Percentiles rank a stretch among this genome's conserved stretches.
Conservation (phyloP, 768 basidiomycete species). For the Phylloporus arenicola region DNA sequence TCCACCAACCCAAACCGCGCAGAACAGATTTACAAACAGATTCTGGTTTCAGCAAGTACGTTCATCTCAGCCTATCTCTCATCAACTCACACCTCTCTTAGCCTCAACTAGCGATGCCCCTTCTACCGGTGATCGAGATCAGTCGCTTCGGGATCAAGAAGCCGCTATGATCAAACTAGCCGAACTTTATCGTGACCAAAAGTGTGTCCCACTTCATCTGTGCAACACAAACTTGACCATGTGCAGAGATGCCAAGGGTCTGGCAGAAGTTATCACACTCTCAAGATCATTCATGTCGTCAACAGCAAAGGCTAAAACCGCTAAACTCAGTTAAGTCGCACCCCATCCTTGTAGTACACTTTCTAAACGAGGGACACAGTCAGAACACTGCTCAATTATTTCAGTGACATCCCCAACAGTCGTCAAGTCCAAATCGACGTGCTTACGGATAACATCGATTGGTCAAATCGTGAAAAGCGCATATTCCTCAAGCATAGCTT, state of each 20-base stretch:
- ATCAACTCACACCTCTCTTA: constrained; percentile 2
- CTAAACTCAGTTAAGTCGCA: constrained; percentile 69
- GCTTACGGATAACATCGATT: constrained; percentile 85
- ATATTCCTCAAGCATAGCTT: constrained; percentile 94
- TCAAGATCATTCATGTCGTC: constrained; percentile 85
- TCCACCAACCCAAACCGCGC: constrained; percentile 53
- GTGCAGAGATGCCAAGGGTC: constrained; percentile 71
- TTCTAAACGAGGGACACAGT: constrained; percentile 41
- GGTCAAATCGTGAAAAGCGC: constrained; percentile 88
- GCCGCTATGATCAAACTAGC: constrained; percentile 80
- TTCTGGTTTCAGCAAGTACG: constrained; percentile 43
- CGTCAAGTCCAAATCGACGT: constrained; percentile 75
- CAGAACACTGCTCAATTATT: constrained; percentile 89
- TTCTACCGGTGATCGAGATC: constrained; percentile 42
- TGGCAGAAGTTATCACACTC: constrained; percentile 81
- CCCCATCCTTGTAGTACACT: neutral
- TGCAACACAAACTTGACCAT: neutral
- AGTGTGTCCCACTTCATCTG: constrained; percentile 41
- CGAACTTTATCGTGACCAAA: constrained; percentile 79
- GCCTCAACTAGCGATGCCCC: constrained; percentile 30
- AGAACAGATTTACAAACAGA: constrained; percentile 69
- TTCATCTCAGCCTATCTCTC: neutral
- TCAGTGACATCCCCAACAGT: constrained; percentile 71
- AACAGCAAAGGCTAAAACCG: constrained; percentile 96
- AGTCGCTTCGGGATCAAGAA: constrained; percentile 75